These are phyloP conservation scores for Capsella bursapastoris DNA, from an alignment of 345 rosid genomes.

Conservation along the genomic window DNA sequence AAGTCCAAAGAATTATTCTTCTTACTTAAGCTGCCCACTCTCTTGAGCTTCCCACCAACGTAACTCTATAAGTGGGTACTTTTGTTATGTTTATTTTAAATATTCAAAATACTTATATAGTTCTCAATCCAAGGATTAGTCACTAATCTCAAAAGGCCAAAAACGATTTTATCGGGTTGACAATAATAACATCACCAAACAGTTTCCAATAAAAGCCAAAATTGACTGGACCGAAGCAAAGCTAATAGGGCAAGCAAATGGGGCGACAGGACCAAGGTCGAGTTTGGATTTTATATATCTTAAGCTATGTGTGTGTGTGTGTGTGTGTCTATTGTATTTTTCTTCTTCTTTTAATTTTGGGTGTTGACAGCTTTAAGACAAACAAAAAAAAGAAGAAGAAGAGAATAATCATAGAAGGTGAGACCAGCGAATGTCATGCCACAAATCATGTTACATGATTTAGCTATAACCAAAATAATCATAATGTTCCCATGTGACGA, in stretches of 20 bases:
- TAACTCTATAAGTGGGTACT: too few relatives aligned
- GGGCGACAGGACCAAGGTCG: constrained; percentile 26
- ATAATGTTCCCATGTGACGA: constrained; percentile 39
- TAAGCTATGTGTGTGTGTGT: constrained; percentile 6
- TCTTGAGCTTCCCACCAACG: too few relatives aligned
- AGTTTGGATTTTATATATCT: background rate
- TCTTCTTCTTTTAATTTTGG: background rate
- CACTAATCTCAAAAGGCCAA: constrained; percentile 3
- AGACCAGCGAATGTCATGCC: constrained; percentile 62
- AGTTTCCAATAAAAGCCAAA: constrained; percentile 22
- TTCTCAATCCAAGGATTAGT: too few relatives aligned
- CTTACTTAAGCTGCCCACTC: too few relatives aligned
- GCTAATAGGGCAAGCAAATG: background rate
- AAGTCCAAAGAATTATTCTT: too few relatives aligned
- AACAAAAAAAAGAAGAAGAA: background rate
- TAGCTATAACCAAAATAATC: constrained; percentile 24
- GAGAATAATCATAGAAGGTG: constrained; percentile 22
- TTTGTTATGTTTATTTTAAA: too few relatives aligned
- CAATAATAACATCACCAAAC: constrained; percentile 6
- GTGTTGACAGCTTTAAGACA: constrained; percentile 10
- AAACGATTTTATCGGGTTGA: background rate
- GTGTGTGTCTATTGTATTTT: background rate
- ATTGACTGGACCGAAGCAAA: constrained; percentile 7
- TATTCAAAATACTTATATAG: too few relatives aligned
- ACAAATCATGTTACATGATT: constrained; percentile 47